These are phyloP conservation scores for Hymenochaete sp. DNA, from an alignment of 1,284 basidiomycete species.

Conservation along the genomic window DNA sequence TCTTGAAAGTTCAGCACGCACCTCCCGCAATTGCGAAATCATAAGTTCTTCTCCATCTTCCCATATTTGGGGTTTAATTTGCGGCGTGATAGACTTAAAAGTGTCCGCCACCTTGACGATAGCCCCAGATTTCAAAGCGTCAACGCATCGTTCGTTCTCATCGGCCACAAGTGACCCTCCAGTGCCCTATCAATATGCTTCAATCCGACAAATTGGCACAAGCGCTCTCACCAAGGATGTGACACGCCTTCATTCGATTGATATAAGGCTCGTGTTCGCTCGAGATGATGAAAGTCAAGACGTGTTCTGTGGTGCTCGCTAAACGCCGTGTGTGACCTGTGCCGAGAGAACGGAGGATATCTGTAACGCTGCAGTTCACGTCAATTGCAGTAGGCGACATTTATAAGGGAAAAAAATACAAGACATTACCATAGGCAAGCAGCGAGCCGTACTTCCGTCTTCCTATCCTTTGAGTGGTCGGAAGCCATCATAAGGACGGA, in stretches of 20 bases:
- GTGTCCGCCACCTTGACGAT: slow-evolving; percentile 41
- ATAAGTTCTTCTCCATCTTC: slow-evolving; percentile 59
- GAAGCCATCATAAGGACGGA: slow-evolving; percentile 35
- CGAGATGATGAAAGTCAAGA: slow-evolving; percentile 49
- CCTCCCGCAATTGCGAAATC: slow-evolving; percentile 54
- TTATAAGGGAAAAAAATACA: not conserved
- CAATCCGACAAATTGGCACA: not conserved
- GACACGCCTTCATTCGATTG: slow-evolving; percentile 55
- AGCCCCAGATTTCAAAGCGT: slow-evolving; percentile 56
- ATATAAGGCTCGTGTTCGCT: slow-evolving; percentile 33
- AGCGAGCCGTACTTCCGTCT: slow-evolving; percentile 52
- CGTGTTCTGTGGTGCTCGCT: slow-evolving; percentile 44
- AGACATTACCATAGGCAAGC: slow-evolving; percentile 54
- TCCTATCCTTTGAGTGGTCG: slow-evolving; percentile 44
- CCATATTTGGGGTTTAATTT: slow-evolving; percentile 32
- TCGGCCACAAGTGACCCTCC: slow-evolving; percentile 67
- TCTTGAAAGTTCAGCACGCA: too few relatives aligned
- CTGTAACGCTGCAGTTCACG: slow-evolving; percentile 38
- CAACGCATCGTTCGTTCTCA: slow-evolving; percentile 53
- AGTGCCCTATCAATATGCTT: slow-evolving; percentile 3
- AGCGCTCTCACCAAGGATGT: slow-evolving; percentile 49
- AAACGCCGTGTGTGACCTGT: slow-evolving; percentile 20
- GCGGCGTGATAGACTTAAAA: slow-evolving; percentile 44
- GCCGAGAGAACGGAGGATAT: slow-evolving; percentile 43
- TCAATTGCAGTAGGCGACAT: slow-evolving; percentile 1